Evolutionary conservation across 768 basidiomycete species (phyloP), one percentile per base, ranked within the genome.

Genomic region (Hygrophorus pudorinus): DNA sequence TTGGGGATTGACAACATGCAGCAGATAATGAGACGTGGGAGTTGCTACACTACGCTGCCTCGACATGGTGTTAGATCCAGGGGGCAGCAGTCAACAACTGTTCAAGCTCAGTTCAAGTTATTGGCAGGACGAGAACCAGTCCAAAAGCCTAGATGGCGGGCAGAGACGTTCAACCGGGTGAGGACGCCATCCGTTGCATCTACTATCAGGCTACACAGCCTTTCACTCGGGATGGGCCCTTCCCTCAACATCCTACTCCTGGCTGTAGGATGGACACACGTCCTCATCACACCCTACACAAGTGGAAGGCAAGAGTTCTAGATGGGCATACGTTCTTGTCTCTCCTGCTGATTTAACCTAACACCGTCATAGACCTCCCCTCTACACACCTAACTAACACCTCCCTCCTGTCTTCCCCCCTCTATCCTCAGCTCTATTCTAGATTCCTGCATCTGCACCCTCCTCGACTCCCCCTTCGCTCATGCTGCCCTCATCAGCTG

Each of bases 251-350:
- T 65, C 14, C 54, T 78, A 8, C 54, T 85, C 12, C 58, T 80
- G 18, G 55, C 54, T 0, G 66, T 70, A 37, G 67, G 69, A 42
- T 85, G 79, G 72, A 52, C 57, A 1, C 84, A 94, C 51, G 83
- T 93, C 38, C 51, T 85, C 18, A 65, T 88, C 2, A 75, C 87
- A 2, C 94, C 96, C 0, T 90, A 85, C 59, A 86, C 88, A 99
- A 65, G 96, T 99, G 21, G 96, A 99, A 56, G 91, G 92, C 11
- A 91, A 94, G 59, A 82, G 85, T 20, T 65, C 80, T 0, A 79
- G 92, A 14, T 99, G 96, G 96, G 96, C 49, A 89, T 94, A 59
- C 51, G 85, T 71, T 16, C 17, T 14, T 43, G 20, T 47, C 28
- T 10, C 36, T 14, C 18, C 44, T 24, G 27, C 20, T 30, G 6